A percentile compares a stretch with the other conserved stretches of the same genome.
These are phyloP conservation scores for Lagenidium sp. DNA, from an alignment of 352 stramenopile genomes.

Conservation along the genomic window DNA sequence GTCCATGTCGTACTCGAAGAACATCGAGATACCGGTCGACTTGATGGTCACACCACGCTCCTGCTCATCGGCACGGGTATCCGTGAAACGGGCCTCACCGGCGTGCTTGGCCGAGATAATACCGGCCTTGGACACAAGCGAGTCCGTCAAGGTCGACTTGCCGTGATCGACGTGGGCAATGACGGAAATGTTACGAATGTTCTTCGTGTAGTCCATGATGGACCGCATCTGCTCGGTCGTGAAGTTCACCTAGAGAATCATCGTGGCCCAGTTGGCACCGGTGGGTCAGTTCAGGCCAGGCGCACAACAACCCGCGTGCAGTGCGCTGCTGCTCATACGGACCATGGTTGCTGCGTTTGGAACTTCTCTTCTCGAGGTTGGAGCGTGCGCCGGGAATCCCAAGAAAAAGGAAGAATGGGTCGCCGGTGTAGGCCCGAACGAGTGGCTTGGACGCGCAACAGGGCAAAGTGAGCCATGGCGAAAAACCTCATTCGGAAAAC, in stretches of 20 bases:
- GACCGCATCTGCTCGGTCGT: conserved; percentile 99
- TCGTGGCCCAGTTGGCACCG: no score
- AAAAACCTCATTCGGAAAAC: conserved; percentile 21
- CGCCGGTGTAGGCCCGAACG: conserved; percentile 7
- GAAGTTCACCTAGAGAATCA: conserved; percentile 94
- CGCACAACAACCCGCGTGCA: no score
- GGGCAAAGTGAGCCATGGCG: conserved; percentile 2
- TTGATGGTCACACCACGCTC: conserved; percentile 99
- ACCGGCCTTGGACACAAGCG: conserved; percentile 98
- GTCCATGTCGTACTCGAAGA: conserved; percentile 99
- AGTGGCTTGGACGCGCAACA: conserved; percentile 2
- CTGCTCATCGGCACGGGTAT: conserved; percentile 99
- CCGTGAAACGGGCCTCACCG: conserved; percentile 97
- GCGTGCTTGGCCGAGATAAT: conserved; percentile 99
- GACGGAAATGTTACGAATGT: conserved; percentile 99
- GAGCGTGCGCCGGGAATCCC: conserved; percentile 12
- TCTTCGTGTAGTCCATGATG: conserved; percentile 98
- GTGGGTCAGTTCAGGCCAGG: no score
- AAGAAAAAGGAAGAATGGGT: conserved; percentile 24
- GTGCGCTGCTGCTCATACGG: no score
- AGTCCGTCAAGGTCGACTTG: conserved; percentile 99
- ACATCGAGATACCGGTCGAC: conserved; percentile 99
- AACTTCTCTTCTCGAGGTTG: conserved; percentile 8
- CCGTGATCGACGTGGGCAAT: conserved; percentile 99
- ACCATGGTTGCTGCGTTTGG: conserved; percentile 21